phyloP scores from a whole-genome alignment of 2,329 filamentous ascomycete genomes.

The Diaporthe citrichinensis region DNA sequence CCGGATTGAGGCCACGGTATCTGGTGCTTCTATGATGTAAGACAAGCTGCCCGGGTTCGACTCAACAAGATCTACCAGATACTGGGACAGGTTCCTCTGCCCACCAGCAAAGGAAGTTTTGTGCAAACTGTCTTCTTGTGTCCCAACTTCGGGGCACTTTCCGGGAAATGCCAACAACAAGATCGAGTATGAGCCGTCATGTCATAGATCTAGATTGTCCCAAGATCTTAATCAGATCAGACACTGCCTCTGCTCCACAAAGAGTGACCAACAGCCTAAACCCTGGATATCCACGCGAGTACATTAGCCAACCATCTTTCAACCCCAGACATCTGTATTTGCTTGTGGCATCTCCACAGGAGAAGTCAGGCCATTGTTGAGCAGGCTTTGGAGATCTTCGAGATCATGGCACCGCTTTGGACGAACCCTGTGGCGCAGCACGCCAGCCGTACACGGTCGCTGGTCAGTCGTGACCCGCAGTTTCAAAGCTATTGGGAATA shows the following conservation, averaged over 20 bases:
- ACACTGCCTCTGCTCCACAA: conserved; percentile 7
- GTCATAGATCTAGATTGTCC: not conserved
- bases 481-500: no score
- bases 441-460: not conserved
- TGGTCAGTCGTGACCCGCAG: not conserved
- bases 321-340: not conserved
- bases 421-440: conserved; percentile 20
- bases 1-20: not conserved
- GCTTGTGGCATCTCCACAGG: not conserved
- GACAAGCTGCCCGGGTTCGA: not conserved
- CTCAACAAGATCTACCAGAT: not conserved
- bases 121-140: not conserved
- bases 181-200: not conserved
- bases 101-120: not conserved
- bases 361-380: conserved; percentile 3
- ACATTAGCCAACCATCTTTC: not conserved
- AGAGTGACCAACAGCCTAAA: not conserved
- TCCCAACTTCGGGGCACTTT: not conserved
- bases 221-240: conserved; percentile 17
- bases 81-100: not conserved
- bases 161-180: not conserved
- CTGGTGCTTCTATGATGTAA: not conserved
- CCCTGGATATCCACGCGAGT: not conserved
- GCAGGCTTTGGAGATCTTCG: not conserved
- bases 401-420: not conserved